Conservation (phyloP, 192 early-diverging fungal species). For the Dimargaris cristalligena region DNA sequence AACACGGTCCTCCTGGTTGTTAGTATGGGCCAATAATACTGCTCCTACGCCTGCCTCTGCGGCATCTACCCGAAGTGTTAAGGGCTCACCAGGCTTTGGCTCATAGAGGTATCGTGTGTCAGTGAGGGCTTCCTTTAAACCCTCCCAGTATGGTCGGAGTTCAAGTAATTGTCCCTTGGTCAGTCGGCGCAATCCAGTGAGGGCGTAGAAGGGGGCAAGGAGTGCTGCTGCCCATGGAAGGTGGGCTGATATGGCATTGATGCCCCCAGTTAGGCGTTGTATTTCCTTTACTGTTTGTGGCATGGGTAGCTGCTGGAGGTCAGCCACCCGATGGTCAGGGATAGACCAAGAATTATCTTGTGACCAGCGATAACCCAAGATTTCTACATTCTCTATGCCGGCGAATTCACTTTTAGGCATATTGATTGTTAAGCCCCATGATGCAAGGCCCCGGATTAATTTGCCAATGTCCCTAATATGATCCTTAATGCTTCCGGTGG, state of each 20-base stretch:
- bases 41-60: slow-evolving; percentile 12
- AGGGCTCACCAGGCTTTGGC: slow-evolving; percentile 12
- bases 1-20: slow-evolving; percentile 5
- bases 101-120: slow-evolving; percentile 11
- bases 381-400: slow-evolving; percentile 2
- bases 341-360: slow-evolving; percentile 6
- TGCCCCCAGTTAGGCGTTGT: slow-evolving; percentile 9
- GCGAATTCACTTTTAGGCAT: slow-evolving; percentile 13
- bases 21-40: slow-evolving; percentile 11
- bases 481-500: background rate
- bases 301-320: slow-evolving; percentile 8
- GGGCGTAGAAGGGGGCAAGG: slow-evolving; percentile 15
- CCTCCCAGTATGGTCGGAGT: background rate
- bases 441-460: background rate
- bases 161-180: background rate
- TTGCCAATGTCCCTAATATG: slow-evolving; percentile 13
- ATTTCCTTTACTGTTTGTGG: slow-evolving; percentile 8
- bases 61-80: slow-evolving; percentile 12
- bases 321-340: slow-evolving; percentile 11
- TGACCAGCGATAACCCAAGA: slow-evolving; percentile 4
- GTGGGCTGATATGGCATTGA: slow-evolving; percentile 14
- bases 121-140: background rate
- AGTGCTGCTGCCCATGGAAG: slow-evolving; percentile 10
- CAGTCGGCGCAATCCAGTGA: background rate
- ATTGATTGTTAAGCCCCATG: slow-evolving; percentile 10